Conservation (phyloP, 441 rosid species). For the Aleurites moluccanus region DNA sequence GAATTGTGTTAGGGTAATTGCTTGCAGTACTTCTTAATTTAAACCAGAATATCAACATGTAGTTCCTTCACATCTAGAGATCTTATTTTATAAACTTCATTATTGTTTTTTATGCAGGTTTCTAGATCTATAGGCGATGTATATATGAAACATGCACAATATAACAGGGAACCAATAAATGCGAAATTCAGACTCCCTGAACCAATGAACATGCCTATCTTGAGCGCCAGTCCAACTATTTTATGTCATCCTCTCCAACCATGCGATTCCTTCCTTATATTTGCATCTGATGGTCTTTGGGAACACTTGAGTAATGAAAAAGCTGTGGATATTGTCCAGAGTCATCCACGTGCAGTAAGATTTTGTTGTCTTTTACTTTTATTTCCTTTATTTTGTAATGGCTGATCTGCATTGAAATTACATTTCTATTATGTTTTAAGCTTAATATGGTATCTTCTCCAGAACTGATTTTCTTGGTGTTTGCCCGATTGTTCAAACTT, state of each 20-base stretch:
- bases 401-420: not conserved
- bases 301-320: slow-evolving; percentile 82
- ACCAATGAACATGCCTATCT: slow-evolving; percentile 69
- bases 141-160: slow-evolving; percentile 69
- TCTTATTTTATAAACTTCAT: slow-evolving; percentile 12
- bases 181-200: slow-evolving; percentile 77
- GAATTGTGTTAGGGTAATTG: not conserved
- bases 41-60: slow-evolving; percentile 1
- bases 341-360: slow-evolving; percentile 75
- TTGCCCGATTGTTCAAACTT: not conserved
- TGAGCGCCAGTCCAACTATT: slow-evolving; percentile 71
- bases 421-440: not conserved
- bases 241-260: slow-evolving; percentile 66
- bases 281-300: slow-evolving; percentile 98
- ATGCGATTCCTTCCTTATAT: slow-evolving; percentile 79
- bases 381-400: not conserved
- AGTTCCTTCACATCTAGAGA: slow-evolving; percentile 1
- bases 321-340: slow-evolving; percentile 85
- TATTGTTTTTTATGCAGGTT: slow-evolving; percentile 50
- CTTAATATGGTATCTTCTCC: not conserved
- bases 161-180: slow-evolving; percentile 58
- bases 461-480: slow-evolving; percentile 1
- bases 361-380: not conserved
- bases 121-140: slow-evolving; percentile 84
- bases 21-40: not conserved